These are phyloP conservation scores for Ceratorhiza oryzae-sativae DNA, from an alignment of 1,284 basidiomycete species.

Conservation along the genomic window DNA sequence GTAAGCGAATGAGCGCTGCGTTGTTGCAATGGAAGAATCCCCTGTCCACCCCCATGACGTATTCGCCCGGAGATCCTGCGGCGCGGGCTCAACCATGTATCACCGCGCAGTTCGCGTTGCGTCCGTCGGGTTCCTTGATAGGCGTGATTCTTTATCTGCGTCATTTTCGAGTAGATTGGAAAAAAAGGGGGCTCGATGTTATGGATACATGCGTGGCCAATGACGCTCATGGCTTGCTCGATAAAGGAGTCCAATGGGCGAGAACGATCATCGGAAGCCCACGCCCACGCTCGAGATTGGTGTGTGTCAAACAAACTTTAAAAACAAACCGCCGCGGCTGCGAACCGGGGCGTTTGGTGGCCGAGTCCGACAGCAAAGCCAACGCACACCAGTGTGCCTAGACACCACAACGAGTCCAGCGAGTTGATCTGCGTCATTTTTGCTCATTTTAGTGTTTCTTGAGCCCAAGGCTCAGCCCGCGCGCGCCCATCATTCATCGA, in stretches of 20 bases:
- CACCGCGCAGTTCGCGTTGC: background rate
- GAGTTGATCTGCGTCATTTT: conserved; percentile 4
- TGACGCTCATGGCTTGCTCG: background rate
- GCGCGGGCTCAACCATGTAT: conserved; percentile 27
- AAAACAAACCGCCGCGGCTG: background rate
- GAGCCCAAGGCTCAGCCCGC: conserved; percentile 12
- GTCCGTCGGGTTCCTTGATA: conserved; percentile 22
- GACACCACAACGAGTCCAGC: background rate
- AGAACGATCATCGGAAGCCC: background rate
- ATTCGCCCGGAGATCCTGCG: conserved; percentile 21
- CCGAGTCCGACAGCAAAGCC: background rate
- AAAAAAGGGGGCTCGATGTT: background rate
- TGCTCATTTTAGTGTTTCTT: background rate
- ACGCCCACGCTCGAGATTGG: background rate
- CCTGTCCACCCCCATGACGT: conserved; percentile 4
- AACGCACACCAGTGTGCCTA: background rate
- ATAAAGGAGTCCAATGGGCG: background rate
- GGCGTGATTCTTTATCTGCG: conserved; percentile 1
- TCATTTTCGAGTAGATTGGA: background rate
- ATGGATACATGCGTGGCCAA: conserved; percentile 1
- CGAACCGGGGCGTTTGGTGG: background rate
- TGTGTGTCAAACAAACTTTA: background rate
- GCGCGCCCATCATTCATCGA: background rate
- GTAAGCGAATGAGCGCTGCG: background rate
- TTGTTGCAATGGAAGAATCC: background rate